Evolutionary conservation across 768 basidiomycete species (phyloP).

Genomic region (Naganishia vaughanmartiniae): DNA sequence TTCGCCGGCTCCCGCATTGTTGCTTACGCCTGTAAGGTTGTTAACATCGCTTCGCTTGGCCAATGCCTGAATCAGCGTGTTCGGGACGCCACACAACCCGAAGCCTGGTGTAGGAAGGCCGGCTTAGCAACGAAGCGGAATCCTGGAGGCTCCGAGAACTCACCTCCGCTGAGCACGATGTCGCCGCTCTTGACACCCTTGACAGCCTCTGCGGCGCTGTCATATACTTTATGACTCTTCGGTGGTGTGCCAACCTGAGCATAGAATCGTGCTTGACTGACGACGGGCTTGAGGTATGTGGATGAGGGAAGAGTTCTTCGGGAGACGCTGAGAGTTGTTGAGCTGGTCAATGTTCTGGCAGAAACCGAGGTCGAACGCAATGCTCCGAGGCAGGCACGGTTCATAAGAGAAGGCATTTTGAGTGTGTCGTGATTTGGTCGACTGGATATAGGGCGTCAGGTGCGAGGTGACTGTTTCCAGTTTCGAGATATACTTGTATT

Average conservation of each 20-base stretch:
- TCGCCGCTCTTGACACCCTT: constrained; percentile 77
- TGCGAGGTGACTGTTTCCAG: not conserved
- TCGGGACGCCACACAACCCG: constrained; percentile 86
- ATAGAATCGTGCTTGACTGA: constrained; percentile 6
- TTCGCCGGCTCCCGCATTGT: constrained; percentile 64
- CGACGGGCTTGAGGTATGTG: constrained; percentile 7
- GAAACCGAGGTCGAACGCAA: constrained; percentile 2
- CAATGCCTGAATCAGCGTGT: constrained; percentile 78
- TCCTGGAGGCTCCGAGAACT: constrained; percentile 36
- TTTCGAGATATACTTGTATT: not conserved
- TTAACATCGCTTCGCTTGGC: constrained; percentile 64
- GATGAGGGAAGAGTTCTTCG: constrained; percentile 14
- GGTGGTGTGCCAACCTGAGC: constrained; percentile 22
- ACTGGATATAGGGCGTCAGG: not conserved
- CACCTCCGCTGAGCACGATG: constrained; percentile 76
- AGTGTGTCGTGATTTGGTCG: not conserved
- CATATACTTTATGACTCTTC: constrained; percentile 63
- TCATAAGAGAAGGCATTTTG: constrained; percentile 4
- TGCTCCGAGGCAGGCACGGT: constrained; percentile 15
- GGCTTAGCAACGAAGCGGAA: not conserved
- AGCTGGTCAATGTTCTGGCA: constrained; percentile 4
- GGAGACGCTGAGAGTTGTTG: constrained; percentile 4
- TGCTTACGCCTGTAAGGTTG: constrained; percentile 77
- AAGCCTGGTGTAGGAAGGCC: constrained; percentile 61
- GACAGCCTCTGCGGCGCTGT: constrained; percentile 76